Percentiles rank a stretch among this genome's conserved stretches.
Conservation (phyloP, 1,284 basidiomycete species). For the Cryptococcus deneoformans region DNA sequence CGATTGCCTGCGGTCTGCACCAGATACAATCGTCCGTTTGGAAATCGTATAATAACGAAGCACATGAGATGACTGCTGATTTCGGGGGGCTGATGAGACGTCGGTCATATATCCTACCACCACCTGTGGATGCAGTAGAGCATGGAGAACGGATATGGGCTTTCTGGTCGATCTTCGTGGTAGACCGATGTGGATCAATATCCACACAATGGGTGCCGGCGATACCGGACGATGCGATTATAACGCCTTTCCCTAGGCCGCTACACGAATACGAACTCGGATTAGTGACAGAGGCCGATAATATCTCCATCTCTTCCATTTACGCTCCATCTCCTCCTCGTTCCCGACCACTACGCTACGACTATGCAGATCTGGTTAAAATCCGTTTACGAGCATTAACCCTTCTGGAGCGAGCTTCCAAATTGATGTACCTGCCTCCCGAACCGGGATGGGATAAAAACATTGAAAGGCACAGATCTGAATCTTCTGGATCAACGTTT, state of each 20-base stretch:
- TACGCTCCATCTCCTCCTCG: constrained; percentile 14
- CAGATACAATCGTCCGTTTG: constrained; percentile 32
- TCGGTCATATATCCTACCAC: constrained; percentile 25
- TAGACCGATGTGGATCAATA: constrained; percentile 31
- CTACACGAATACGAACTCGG: constrained; percentile 42
- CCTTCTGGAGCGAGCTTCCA: constrained; percentile 34
- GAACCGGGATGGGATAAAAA: constrained; percentile 29
- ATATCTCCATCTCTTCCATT: constrained; percentile 20
- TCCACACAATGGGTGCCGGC: constrained; percentile 30
- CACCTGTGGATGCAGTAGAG: constrained; percentile 34
- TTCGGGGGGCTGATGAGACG: constrained; percentile 30
- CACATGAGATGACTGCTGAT: constrained; percentile 16
- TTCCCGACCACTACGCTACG: constrained; percentile 1
- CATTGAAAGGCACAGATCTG: not conserved
- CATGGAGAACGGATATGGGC: constrained; percentile 42
- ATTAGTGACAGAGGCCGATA: constrained; percentile 27
- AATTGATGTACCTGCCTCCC: constrained; percentile 38
- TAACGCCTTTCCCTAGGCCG: constrained; percentile 38
- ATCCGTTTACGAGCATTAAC: constrained; percentile 28
- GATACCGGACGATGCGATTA: constrained; percentile 31
- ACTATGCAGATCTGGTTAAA: constrained; percentile 21
- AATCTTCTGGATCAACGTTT: not conserved
- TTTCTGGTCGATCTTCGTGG: constrained; percentile 38
- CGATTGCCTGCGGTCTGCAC: constrained; percentile 36
- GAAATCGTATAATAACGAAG: constrained; percentile 6